These are phyloP conservation scores for Solanum ossicruentum DNA, from an alignment of 257 asterid genomes.

Conservation along the genomic window DNA sequence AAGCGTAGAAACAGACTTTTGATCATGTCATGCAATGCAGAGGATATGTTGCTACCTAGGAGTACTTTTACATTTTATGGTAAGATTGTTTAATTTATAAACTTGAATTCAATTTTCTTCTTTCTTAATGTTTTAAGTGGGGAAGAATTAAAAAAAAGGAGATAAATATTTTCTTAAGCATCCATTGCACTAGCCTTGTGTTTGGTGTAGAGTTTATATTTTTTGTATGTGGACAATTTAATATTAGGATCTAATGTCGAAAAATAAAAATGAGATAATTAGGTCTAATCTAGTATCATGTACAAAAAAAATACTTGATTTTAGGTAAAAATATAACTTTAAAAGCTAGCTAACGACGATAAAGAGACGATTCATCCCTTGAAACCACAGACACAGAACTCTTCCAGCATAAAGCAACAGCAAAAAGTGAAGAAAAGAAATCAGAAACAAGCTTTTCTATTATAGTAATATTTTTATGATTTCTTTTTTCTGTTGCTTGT, in stretches of 20 bases:
- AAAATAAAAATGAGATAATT: too few relatives aligned
- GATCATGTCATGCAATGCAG: slow-evolving; percentile 89
- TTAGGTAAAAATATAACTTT: too few relatives aligned
- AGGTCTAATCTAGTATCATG: too few relatives aligned
- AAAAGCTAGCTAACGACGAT: neutral
- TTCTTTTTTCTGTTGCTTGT: neutral
- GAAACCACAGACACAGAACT: neutral
- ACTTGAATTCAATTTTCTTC: neutral
- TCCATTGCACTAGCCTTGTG: neutral
- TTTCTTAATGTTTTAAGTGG: neutral
- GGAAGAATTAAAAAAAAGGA: too few relatives aligned
- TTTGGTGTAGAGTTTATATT: neutral
- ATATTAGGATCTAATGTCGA: too few relatives aligned
- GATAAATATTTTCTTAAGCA: neutral
- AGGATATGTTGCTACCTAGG: slow-evolving; percentile 96
- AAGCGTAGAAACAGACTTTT: slow-evolving; percentile 46
- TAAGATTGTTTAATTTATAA: neutral
- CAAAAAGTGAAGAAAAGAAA: neutral
- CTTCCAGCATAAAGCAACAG: neutral
- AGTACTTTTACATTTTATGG: slow-evolving; percentile 83
- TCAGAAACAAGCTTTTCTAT: neutral
- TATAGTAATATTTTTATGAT: neutral
- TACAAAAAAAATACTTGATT: too few relatives aligned
- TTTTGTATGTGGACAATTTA: neutral
- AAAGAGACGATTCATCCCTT: neutral